phyloP scores from a whole-genome alignment of 768 basidiomycete genomes.

The Pleurotus tuoliensis region DNA sequence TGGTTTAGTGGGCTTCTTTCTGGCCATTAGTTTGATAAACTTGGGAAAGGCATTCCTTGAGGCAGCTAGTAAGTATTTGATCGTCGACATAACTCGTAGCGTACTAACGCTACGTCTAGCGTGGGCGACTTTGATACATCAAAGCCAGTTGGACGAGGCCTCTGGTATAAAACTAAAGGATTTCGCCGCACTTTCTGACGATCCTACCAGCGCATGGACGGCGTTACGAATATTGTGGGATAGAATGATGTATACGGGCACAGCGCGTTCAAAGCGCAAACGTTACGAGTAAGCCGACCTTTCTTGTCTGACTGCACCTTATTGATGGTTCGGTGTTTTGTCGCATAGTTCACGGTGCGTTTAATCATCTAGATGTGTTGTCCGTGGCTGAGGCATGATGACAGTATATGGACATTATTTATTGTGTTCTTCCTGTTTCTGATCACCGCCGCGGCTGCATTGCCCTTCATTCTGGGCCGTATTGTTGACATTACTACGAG shows the following conservation, averaged over 20 bases:
- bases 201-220: background rate
- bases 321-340: no score
- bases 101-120: constrained; percentile 18
- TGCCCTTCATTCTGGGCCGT: constrained; percentile 35
- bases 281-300: background rate
- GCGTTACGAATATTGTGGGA: constrained; percentile 1
- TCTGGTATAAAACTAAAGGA: constrained; percentile 33
- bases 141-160: constrained; percentile 21
- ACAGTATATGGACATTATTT: constrained; percentile 34
- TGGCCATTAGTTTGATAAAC: constrained; percentile 26
- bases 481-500: constrained; percentile 28
- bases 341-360: background rate
- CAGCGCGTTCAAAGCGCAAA: background rate
- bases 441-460: constrained; percentile 18
- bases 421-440: constrained; percentile 32
- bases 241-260: background rate
- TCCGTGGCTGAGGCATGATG: background rate
- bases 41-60: constrained; percentile 29
- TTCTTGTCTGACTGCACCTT: no score
- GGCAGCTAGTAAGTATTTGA: constrained; percentile 30
- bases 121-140: constrained; percentile 43
- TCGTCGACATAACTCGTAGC: background rate
- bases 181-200: constrained; percentile 27
- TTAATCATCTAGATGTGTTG: constrained; percentile 12
- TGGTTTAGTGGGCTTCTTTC: constrained; percentile 25